Base-by-base conservation (phyloP, 176 grass and related monocot genomes). In the Pontederia paniculata region DNA sequence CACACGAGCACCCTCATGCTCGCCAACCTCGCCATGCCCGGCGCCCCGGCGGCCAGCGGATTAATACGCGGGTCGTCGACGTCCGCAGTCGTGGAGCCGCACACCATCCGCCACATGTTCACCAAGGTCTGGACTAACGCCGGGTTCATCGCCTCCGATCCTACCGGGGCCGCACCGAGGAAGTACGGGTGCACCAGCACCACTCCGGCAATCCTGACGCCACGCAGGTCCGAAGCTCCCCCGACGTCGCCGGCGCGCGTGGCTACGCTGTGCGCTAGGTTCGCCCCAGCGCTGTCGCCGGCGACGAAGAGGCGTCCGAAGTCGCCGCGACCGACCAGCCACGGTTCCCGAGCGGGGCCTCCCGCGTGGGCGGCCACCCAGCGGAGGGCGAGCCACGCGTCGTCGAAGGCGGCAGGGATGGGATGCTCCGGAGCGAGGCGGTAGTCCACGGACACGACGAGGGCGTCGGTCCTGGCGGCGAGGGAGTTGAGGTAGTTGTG, bases 341-440 rank as follows among this genome's bases (percentile, higher is more conserved):
- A 97, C 55, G 70, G 28, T 20, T 84, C 86, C 11, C 17, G 2
- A 0, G 67, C 79, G 16, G 42, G 13, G 46, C 65, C 70, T 2
- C 14, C 63, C 15, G 52, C 62, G 55, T 89, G 85, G 69, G 74
- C 48, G 52, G 78, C 66, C 46, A 81, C 82, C 86, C 91, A 97
- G 13, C 42, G 63, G 23, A 90, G 82, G 48, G 71, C 80, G 2
- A 45, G 12, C 63, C 69, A 90, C 9, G 86, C 54, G 70, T 91
- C 82, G 49, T 80, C 82, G 70, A 71, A 65, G 1, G 78, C 78
- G 6, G 69, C 58, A 0, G 81, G 81, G 65, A 85, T 37, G 5
- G 77, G 77, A 64, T 95, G 80, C 68, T 95, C 89, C 14, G 84
- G 89, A 4, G 81, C 89, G 53, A 84, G 89, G 68, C 84, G 89